phyloP scores from a whole-genome alignment of 1,139 yeast genomes.

The Yamadazyma songkhlaensis region DNA sequence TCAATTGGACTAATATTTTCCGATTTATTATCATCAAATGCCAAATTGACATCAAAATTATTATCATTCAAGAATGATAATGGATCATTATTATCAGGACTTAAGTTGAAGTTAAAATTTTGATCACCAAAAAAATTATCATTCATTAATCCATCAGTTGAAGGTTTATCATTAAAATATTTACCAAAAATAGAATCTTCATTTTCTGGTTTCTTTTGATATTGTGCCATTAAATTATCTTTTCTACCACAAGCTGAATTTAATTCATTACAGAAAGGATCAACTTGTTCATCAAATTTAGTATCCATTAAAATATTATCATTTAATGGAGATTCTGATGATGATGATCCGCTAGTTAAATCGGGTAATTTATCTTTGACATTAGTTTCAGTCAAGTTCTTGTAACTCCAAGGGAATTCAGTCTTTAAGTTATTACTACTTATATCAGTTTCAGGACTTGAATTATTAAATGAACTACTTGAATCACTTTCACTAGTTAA shows the following conservation, averaged over 20 bases:
- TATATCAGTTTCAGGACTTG: constrained; percentile 22
- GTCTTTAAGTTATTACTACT: constrained; percentile 19
- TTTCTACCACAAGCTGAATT: constrained; percentile 85
- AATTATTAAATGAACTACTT: constrained; percentile 15
- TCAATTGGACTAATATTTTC: constrained; percentile 25
- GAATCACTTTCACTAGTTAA: constrained; percentile 10
- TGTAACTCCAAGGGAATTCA: constrained; percentile 37
- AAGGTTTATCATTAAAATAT: constrained; percentile 5
- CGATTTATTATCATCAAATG: constrained; percentile 29
- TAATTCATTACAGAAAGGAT: constrained; percentile 72
- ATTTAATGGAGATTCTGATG: constrained; percentile 39
- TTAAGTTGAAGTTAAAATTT: constrained; percentile 20
- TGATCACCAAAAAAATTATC: constrained; percentile 27
- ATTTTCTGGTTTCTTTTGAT: constrained; percentile 12
- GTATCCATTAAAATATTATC: constrained; percentile 29
- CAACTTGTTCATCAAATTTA: constrained; percentile 42
- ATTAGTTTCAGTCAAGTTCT: not conserved
- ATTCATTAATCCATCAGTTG: constrained; percentile 10
- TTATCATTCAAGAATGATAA: constrained; percentile 44
- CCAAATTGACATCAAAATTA: constrained; percentile 51
- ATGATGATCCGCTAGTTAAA: constrained; percentile 33
- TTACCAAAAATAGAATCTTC: constrained; percentile 8
- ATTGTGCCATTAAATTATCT: constrained; percentile 64
- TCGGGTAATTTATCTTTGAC: constrained; percentile 27
- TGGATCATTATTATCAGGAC: constrained; percentile 29